Evolutionary conservation across 352 stramenopile species (phyloP).

Genomic region (Peronospora destructor): DNA sequence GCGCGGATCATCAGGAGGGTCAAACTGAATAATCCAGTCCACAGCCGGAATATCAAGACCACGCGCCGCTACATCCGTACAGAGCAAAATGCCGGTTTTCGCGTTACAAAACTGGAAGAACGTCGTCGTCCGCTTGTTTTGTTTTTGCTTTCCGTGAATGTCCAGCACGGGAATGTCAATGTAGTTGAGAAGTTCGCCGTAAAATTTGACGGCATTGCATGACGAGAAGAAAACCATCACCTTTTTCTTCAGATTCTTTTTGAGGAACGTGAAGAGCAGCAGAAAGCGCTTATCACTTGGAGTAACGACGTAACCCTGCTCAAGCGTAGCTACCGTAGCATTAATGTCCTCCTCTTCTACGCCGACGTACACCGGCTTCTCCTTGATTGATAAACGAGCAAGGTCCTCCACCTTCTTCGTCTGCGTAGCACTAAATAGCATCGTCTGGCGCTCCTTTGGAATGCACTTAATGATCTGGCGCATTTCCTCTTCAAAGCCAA

Average conservation of each 20-base stretch:
- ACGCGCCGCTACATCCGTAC: constrained; percentile 96
- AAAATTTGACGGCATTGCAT: constrained; percentile 97
- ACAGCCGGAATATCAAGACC: constrained; percentile 96
- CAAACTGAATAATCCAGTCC: constrained; percentile 99
- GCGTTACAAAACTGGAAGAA: constrained; percentile 99
- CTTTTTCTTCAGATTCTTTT: constrained; percentile 99
- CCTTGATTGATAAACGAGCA: constrained; percentile 88
- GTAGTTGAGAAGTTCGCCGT: constrained; percentile 98
- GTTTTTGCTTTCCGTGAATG: constrained; percentile 99
- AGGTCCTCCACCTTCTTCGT: constrained; percentile 98
- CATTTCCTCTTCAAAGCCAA: constrained; percentile 99
- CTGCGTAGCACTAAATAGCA: constrained; percentile 98
- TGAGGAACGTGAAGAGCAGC: constrained; percentile 98
- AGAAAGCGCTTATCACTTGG: constrained; percentile 97
- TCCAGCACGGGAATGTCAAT: constrained; percentile 98
- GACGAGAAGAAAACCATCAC: constrained; percentile 94
- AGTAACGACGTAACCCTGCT: constrained; percentile 98
- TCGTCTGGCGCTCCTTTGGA: constrained; percentile 96
- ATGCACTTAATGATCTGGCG: constrained; percentile 97
- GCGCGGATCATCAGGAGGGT: constrained; percentile 96
- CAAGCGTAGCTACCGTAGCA: constrained; percentile 90
- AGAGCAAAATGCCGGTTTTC: constrained; percentile 95
- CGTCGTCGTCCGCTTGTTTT: constrained; percentile 97
- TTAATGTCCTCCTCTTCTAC: constrained; percentile 89
- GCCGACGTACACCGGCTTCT: constrained; percentile 96